Evolutionary conservation across 345 rosid genomes (phyloP).

Genomic region (Melastoma malabathricum): DNA sequence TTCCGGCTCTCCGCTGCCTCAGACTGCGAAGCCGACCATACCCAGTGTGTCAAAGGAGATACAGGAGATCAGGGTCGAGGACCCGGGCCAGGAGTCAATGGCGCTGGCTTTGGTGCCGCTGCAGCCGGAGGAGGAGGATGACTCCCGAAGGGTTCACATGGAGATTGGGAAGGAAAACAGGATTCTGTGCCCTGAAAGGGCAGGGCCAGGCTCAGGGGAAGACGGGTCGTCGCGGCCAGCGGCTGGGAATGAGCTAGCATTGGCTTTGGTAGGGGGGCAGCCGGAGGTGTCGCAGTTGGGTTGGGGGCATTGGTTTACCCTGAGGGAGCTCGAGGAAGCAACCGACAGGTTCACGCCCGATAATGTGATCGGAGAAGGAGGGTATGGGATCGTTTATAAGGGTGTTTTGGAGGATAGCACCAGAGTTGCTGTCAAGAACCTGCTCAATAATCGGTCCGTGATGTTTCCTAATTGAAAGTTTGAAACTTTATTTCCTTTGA

Average conservation of each 20-base stretch:
- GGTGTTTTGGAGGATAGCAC: conserved; percentile 63
- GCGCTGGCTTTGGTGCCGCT: conserved; percentile 16
- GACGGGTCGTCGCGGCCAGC: too few species aligned
- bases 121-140: conserved; percentile 20
- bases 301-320: conserved; percentile 97
- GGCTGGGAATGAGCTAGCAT: conserved; percentile 23
- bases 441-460: conserved; percentile 65
- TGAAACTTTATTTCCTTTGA: not conserved
- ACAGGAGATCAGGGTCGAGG: conserved; percentile 61
- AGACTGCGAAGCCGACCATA: conserved; percentile 24
- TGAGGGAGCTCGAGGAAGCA: conserved; percentile 82
- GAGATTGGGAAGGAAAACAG: conserved; percentile 85
- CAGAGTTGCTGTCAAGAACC: conserved; percentile 71
- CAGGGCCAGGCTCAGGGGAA: conserved; percentile 20
- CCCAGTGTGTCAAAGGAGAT: conserved; percentile 75
- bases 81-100: conserved; percentile 18
- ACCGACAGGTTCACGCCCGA: conserved; percentile 60
- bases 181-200: conserved; percentile 61
- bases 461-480: not conserved
- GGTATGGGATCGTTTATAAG: conserved; percentile 85
- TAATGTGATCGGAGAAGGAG: conserved; percentile 96
- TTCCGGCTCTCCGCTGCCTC: conserved; percentile 1
- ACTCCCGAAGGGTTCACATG: conserved; percentile 49
- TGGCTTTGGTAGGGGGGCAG: conserved; percentile 31
- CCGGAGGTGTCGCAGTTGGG: conserved; percentile 97